These are phyloP conservation scores for Hypoxylon sp. DNA, from an alignment of 2,329 filamentous ascomycete species.

Conservation along the genomic window DNA sequence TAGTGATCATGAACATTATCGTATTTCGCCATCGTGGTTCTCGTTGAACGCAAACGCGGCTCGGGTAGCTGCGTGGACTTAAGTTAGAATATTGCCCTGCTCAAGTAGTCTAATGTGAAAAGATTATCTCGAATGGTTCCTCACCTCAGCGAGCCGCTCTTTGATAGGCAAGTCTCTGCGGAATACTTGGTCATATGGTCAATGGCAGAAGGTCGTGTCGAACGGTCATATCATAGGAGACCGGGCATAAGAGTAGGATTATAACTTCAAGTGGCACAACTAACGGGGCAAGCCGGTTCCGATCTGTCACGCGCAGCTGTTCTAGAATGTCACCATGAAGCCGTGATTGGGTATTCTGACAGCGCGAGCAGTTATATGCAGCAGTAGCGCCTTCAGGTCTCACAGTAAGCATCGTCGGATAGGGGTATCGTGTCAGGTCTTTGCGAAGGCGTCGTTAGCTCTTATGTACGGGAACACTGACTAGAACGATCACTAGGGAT, in stretches of 20 bases:
- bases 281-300: slow-evolving; percentile 22
- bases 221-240: slow-evolving; percentile 24
- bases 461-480: slow-evolving; percentile 40
- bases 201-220: slow-evolving; percentile 21
- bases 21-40: slow-evolving; percentile 35
- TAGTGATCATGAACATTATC: slow-evolving; percentile 36
- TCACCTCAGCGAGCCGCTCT: slow-evolving; percentile 17
- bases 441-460: slow-evolving; percentile 38
- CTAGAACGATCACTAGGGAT: slow-evolving; percentile 35
- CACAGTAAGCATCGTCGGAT: slow-evolving; percentile 46
- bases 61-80: slow-evolving; percentile 42
- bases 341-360: slow-evolving; percentile 35
- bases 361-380: slow-evolving; percentile 37
- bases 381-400: slow-evolving; percentile 23
- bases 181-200: slow-evolving; percentile 32
- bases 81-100: slow-evolving; percentile 29
- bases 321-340: slow-evolving; percentile 29
- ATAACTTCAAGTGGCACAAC: slow-evolving; percentile 35
- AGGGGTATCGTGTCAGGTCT: slow-evolving; percentile 46
- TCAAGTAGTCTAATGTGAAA: slow-evolving; percentile 30
- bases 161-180: slow-evolving; percentile 32
- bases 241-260: slow-evolving; percentile 33
- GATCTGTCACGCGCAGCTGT: slow-evolving; percentile 42
- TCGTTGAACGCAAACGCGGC: slow-evolving; percentile 36
- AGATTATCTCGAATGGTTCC: slow-evolving; percentile 11